These are phyloP conservation scores for Straminergon stramineum DNA, from an alignment of 225 moss, liverwort and hornwort genomes.

Conservation along the genomic window DNA sequence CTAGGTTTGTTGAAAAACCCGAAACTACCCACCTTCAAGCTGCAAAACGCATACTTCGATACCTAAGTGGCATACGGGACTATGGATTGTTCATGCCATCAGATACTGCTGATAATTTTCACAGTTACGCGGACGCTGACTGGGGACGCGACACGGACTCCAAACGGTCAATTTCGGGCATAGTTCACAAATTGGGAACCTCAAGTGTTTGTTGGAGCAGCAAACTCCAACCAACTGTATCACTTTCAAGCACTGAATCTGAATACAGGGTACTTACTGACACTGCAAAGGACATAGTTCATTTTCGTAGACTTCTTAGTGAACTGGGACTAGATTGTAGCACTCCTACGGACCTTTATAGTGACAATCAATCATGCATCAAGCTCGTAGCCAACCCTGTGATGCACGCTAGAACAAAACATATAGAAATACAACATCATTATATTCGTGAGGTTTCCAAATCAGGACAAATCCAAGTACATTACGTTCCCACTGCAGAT, in stretches of 20 bases:
- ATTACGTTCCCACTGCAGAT: accelerated
- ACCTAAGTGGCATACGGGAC: accelerated
- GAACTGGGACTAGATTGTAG: accelerated
- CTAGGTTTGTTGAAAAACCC: accelerated
- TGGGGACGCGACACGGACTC: too few species aligned
- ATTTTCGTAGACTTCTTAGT: neutral
- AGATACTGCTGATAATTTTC: accelerated
- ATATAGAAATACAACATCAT: neutral
- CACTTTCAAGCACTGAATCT: too few species aligned
- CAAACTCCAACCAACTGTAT: too few species aligned
- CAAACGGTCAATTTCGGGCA: too few species aligned
- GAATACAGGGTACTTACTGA: too few species aligned
- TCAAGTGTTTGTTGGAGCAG: too few species aligned
- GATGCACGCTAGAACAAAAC: neutral
- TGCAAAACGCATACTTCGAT: too few species aligned
- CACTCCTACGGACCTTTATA: accelerated
- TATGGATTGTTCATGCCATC: accelerated
- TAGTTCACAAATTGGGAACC: too few species aligned
- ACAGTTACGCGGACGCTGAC: accelerated
- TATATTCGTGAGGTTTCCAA: neutral
- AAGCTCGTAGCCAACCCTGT: neutral
- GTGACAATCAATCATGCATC: neutral
- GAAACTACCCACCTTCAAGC: too few species aligned
- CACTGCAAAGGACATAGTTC: too few species aligned
- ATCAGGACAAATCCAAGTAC: accelerated